These are phyloP conservation scores for Diplocarpon rosae DNA, from an alignment of 2,329 filamentous ascomycete genomes.

Conservation along the genomic window DNA sequence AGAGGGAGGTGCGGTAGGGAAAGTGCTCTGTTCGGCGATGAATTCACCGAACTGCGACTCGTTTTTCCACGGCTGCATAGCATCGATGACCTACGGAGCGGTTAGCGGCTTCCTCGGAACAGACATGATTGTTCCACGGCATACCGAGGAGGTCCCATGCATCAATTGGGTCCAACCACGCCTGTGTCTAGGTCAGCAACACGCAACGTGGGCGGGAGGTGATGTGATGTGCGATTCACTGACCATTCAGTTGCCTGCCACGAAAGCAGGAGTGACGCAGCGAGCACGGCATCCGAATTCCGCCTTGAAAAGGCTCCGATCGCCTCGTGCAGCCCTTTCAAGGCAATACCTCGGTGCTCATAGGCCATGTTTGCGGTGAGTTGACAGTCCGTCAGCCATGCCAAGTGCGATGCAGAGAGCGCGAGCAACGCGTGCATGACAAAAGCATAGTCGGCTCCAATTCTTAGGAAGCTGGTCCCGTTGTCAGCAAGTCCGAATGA, in stretches of 20 bases:
- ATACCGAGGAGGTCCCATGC: constrained; percentile 79
- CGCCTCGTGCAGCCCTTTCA: constrained; percentile 80
- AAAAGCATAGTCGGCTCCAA: constrained; percentile 72
- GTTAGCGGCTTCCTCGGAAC: constrained; percentile 22
- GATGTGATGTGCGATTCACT: constrained; percentile 35
- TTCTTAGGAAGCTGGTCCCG: constrained; percentile 59
- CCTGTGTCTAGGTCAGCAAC: constrained; percentile 42
- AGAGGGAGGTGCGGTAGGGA: constrained; percentile 54
- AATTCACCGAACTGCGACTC: constrained; percentile 79
- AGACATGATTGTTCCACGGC: constrained; percentile 26
- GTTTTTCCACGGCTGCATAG: constrained; percentile 86
- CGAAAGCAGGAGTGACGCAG: constrained; percentile 80
- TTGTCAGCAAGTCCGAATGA: constrained; percentile 21
- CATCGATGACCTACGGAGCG: constrained; percentile 59
- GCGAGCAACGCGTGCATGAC: constrained; percentile 91
- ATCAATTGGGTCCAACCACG: constrained; percentile 87
- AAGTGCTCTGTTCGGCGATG: constrained; percentile 68
- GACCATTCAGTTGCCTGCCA: constrained; percentile 97
- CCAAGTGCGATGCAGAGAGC: constrained; percentile 89
- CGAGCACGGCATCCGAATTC: constrained; percentile 84
- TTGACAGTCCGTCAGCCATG: constrained; percentile 76
- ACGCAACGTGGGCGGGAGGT: constrained; percentile 9
- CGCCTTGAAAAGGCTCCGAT: constrained; percentile 75
- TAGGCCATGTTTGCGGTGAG: constrained; percentile 82
- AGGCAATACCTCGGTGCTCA: constrained; percentile 74